A percentile compares a stretch with the other conserved stretches of the same genome.
Conservation (phyloP, 305 asterid genomes). For the Solanum hybrid region DNA sequence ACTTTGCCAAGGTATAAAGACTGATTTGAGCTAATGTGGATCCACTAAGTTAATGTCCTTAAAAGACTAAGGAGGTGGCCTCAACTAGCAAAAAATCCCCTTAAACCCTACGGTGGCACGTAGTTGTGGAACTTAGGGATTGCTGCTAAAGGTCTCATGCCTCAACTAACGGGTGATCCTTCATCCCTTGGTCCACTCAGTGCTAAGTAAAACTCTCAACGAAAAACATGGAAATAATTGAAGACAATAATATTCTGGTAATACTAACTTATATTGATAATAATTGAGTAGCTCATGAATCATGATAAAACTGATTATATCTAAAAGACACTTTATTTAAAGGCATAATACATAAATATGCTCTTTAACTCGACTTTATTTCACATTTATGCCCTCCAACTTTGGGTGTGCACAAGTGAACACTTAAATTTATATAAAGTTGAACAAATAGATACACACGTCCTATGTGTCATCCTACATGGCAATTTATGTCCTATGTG, state of each 20-base stretch:
- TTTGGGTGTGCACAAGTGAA: neutral
- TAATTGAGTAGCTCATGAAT: neutral
- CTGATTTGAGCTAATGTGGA: neutral
- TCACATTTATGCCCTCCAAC: neutral
- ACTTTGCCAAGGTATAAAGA: neutral
- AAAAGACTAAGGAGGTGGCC: neutral
- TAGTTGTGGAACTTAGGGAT: neutral
- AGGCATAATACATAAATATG: too few relatives aligned
- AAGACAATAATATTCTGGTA: neutral
- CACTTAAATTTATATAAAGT: neutral
- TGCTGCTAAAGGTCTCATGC: neutral
- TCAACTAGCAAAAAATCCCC: neutral
- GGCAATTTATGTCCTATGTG: neutral
- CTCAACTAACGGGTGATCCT: neutral
- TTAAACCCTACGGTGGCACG: neutral
- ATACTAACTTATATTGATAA: neutral
- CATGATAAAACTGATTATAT: neutral
- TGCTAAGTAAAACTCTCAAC: neutral
- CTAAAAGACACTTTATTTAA: neutral
- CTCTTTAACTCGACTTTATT: too few relatives aligned
- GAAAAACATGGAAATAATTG: neutral
- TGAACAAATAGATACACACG: neutral
- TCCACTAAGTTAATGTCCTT: neutral
- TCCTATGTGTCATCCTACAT: neutral
- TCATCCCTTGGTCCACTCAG: neutral